Evolutionary conservation across 2,329 filamentous ascomycete genomes (phyloP).

Genomic region (Ophiostoma novo-ulmi): DNA sequence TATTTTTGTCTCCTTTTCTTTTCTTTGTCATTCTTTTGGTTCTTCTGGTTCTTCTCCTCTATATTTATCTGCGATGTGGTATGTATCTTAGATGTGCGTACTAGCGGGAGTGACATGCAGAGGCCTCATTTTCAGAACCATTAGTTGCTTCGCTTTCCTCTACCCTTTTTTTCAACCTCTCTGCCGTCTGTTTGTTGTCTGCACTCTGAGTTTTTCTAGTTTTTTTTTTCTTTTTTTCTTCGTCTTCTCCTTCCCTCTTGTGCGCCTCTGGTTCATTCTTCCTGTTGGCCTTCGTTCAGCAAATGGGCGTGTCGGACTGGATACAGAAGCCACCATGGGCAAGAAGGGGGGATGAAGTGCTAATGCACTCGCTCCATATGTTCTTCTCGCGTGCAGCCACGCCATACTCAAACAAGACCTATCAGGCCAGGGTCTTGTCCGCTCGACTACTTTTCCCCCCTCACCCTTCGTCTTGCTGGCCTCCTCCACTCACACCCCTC

Average conservation of each 20-base stretch:
- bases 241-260: background rate
- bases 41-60: background rate
- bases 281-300: background rate
- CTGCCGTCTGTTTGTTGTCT: background rate
- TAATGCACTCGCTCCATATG: conserved; percentile 17
- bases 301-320: background rate
- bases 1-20: background rate
- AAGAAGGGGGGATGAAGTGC: conserved; percentile 5
- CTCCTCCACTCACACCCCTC: conserved; percentile 18
- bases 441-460: background rate
- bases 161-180: background rate
- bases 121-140: background rate
- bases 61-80: background rate
- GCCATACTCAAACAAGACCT: conserved; percentile 15
- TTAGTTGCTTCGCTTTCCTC: background rate
- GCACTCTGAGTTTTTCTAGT: background rate
- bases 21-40: background rate
- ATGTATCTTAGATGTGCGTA: background rate
- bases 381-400: conserved; percentile 16
- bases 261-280: background rate
- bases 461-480: conserved; percentile 1
- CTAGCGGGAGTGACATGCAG: conserved; percentile 3
- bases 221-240: background rate
- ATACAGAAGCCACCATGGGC: background rate
- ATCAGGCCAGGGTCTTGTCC: conserved; percentile 10